Evolutionary conservation across 495 filamentous ascomycete species (phyloP), one percentile per base, ranked within the genome.

Genomic region (Viridothelium virens): DNA sequence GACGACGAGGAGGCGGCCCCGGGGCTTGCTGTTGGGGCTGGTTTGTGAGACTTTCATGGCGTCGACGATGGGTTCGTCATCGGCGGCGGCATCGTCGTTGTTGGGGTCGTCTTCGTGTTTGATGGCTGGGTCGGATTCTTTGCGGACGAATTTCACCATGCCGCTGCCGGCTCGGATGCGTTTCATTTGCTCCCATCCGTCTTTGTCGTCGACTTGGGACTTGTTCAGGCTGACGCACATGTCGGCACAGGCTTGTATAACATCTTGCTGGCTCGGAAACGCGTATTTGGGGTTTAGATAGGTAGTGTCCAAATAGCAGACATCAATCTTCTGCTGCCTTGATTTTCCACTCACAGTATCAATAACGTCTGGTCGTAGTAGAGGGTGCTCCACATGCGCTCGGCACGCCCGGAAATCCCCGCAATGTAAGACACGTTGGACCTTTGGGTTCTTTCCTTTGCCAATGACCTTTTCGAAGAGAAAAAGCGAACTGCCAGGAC

Each of bases 241-340:
- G n/a, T 94, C 89, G 0, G 89, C 87, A 73, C 92, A 96, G n/a
- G 91, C 86, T 59, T 79, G 78, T 65, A 96, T 89, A 56, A 99
- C 94, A 66, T 91, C 85, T 46, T 88, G 81, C 73, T 99, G 94
- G 34, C 82, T 86, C 0, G 95, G 94, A 72, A 99, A 99, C 0
- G 92, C 87, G 77, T 97, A 99, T 62, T 91, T 92, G 1, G 94
- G 94, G 66, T 91, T 94, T 1, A 99, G 81, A 72, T 99, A 99
- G 0, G 94, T 99, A 0, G 94, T 99, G 72, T 99, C 94, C 12
- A 99, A 82, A 72, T 99, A 99, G 75, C 96, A 96, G 25, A 89
- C 83, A 73, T 99, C 95, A 56, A 99, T 88, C 67, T 86, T 89
- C 68, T 97, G 94, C 69, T 92, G 89, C 44, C 81, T 85, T 2